Conservation (phyloP, 1,284 basidiomycete species). For the Leucoagaricus sp. region DNA sequence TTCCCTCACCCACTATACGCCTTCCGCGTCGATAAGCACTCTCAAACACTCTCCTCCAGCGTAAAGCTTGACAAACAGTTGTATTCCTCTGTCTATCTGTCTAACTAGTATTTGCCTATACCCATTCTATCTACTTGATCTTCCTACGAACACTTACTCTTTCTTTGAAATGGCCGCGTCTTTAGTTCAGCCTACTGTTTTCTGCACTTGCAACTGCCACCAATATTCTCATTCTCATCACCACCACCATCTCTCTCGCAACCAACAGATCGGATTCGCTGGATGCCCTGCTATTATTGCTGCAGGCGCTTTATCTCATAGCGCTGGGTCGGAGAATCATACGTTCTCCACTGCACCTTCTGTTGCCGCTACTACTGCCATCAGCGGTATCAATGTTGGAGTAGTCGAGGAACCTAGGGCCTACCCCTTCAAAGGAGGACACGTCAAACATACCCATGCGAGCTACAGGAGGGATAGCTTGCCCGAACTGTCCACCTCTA, state of each 20-base stretch:
- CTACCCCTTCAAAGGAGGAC: constrained; percentile 7
- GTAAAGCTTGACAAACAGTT: too few relatives aligned
- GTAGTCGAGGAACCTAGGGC: constrained; percentile 4
- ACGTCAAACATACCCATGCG: constrained; percentile 12
- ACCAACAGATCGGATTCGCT: not conserved
- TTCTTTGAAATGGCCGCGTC: constrained; percentile 1
- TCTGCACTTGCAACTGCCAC: constrained; percentile 2
- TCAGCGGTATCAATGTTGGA: too few relatives aligned
- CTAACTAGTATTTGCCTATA: too few relatives aligned
- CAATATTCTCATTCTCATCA: not conserved
- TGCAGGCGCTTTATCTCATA: not conserved
- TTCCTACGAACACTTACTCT: not conserved
- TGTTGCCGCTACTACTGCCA: too few relatives aligned
- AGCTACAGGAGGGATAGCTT: constrained; percentile 8
- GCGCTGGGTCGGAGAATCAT: too few relatives aligned
- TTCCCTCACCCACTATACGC: too few relatives aligned
- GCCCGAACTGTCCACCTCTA: not conserved
- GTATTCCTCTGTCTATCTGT: too few relatives aligned
- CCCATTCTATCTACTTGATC: not conserved
- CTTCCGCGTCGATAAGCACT: too few relatives aligned
- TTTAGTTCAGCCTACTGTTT: not conserved
- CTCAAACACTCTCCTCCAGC: too few relatives aligned
- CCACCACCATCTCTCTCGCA: not conserved
- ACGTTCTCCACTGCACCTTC: not conserved
- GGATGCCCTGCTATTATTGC: not conserved